A percentile compares a stretch with the other conserved stretches of the same genome.
These are phyloP conservation scores for Scutellaria galericulata DNA, from an alignment of 257 asterid genomes.

Conservation along the genomic window DNA sequence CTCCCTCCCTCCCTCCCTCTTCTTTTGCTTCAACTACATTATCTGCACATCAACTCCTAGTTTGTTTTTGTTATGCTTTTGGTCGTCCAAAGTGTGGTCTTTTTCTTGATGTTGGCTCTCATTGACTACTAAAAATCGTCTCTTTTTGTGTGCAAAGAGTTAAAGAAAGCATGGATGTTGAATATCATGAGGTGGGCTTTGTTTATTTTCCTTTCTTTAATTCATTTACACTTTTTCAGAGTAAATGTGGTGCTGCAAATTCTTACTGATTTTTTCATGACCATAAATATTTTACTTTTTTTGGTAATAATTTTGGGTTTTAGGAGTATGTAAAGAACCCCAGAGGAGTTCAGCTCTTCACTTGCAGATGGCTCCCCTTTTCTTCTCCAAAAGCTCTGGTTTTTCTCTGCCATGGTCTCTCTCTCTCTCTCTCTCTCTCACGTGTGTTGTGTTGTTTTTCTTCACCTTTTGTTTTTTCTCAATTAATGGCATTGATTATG, in stretches of 20 bases:
- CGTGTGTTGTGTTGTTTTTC: constrained; percentile 24
- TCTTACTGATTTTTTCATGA: neutral
- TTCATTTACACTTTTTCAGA: no score
- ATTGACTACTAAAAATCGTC: constrained; percentile 21
- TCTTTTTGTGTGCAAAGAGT: neutral
- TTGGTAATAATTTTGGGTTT: neutral
- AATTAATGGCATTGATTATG: constrained; percentile 44
- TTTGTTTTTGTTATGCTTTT: neutral
- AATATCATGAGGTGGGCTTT: constrained; percentile 69
- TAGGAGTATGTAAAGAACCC: constrained; percentile 74
- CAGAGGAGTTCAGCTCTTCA: constrained; percentile 76
- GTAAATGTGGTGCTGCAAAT: no score
- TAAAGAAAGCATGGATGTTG: constrained; percentile 57
- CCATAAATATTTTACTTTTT: neutral
- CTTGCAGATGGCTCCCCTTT: constrained; percentile 91
- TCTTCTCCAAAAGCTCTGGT: constrained; percentile 94
- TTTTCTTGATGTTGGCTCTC: constrained; percentile 29
- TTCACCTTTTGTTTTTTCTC: neutral
- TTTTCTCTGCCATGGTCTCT: constrained; percentile 92
- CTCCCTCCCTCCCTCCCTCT: neutral
- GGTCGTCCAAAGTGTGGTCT: neutral
- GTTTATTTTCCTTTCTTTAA: neutral
- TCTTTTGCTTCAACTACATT: neutral
- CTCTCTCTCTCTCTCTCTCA: constrained; percentile 46
- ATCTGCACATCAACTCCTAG: neutral